Evolutionary conservation across 2,329 filamentous ascomycete species (phyloP).

Genomic region (Pseudocercospora fijiensis): DNA sequence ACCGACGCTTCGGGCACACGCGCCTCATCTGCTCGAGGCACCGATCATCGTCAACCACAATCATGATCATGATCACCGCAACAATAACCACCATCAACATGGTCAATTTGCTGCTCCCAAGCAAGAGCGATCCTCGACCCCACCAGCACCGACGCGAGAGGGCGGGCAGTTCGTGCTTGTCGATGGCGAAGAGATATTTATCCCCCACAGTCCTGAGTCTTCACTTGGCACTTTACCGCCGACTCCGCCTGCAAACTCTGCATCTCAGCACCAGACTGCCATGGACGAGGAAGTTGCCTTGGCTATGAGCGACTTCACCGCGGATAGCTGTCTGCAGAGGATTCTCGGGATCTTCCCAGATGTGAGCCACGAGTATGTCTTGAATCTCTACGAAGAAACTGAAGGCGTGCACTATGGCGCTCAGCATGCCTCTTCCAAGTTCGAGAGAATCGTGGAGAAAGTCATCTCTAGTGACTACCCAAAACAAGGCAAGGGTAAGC

Average conservation of each 20-base stretch:
- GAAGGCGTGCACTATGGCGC: conserved; percentile 13
- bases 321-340: conserved; percentile 30
- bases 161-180: conserved; percentile 19
- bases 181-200: conserved; percentile 30
- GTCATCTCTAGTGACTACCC: conserved; percentile 34
- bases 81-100: not conserved
- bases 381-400: conserved; percentile 27
- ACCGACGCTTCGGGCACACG: not conserved
- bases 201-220: conserved; percentile 28
- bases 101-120: not conserved
- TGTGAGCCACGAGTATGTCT: conserved; percentile 35
- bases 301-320: conserved; percentile 17
- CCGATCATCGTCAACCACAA: not conserved
- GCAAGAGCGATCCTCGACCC: not conserved
- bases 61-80: not conserved
- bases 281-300: not conserved
- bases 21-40: not conserved
- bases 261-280: not conserved
- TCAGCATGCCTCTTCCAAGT: conserved; percentile 20
- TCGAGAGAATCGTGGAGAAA: conserved; percentile 34
- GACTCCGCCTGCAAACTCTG: not conserved
- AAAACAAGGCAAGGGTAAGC: conserved; percentile 33
- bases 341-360: conserved; percentile 39
- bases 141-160: not conserved
- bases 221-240: not conserved